phyloP scores from a whole-genome alignment of 2,329 filamentous ascomycete genomes.

The Elsinoe fawcettii region DNA sequence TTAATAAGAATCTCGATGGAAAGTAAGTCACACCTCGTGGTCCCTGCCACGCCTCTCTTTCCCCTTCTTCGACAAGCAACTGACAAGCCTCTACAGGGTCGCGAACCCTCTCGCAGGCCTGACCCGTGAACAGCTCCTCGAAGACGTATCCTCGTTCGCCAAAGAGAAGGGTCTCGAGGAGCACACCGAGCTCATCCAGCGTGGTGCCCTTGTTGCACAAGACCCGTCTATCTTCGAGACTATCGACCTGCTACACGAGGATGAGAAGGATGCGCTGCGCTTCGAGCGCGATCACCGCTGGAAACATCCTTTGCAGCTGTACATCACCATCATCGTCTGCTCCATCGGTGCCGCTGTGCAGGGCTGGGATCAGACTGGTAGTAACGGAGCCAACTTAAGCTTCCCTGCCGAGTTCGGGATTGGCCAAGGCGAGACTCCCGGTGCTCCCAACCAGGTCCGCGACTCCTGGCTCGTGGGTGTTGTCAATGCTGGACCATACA shows the following conservation, averaged over 20 bases:
- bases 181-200: conserved; percentile 52
- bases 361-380: conserved; percentile 49
- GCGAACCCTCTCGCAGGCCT: conserved; percentile 52
- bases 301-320: conserved; percentile 53
- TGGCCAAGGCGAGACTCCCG: conserved; percentile 22
- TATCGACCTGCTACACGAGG: conserved; percentile 52
- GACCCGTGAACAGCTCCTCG: conserved; percentile 43
- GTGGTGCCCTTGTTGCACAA: conserved; percentile 66
- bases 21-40: not conserved
- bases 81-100: conserved; percentile 34
- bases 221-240: conserved; percentile 56
- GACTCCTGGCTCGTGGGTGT: conserved; percentile 58
- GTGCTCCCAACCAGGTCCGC: conserved; percentile 30
- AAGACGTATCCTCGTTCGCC: conserved; percentile 56
- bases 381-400: conserved; percentile 49
- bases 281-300: conserved; percentile 59
- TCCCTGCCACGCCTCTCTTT: not conserved
- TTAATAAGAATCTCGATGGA: conserved; percentile 10
- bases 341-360: conserved; percentile 62
- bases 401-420: conserved; percentile 52
- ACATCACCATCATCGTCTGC: conserved; percentile 59
- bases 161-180: conserved; percentile 51
- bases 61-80: conserved; percentile 11
- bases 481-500: conserved; percentile 53
- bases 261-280: conserved; percentile 51